Evolutionary conservation across 2,329 filamentous ascomycete genomes (phyloP), one percentile per base, ranked within the genome.

Genomic region (Neopestalotiopsis rosae): DNA sequence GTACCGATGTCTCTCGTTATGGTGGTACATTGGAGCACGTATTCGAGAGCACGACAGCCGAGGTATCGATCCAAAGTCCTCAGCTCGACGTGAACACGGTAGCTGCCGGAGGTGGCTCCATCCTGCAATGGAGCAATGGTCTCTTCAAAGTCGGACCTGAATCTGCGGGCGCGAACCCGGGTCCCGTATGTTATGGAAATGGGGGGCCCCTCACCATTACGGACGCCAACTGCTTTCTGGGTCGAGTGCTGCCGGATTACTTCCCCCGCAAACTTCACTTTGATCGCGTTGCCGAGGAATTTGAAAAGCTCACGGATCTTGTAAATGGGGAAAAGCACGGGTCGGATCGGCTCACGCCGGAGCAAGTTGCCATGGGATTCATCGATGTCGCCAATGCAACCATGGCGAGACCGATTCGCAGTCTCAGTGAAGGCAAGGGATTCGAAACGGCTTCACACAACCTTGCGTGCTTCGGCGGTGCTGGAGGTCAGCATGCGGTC

Each of bases 21-120:
- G 89, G 77, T 1, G 81, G 81, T 3, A 76, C 75, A 1, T 82
- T 80, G 52, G 81, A 83, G 40, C 80, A 82, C 61, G 76, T 82
- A 0, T 94, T 94, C 70, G 92, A 94, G 75, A 94, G 91, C 0
- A 94, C 91, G 0, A 94, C 91, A 0, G 92, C 92, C 0, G 92
- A 92, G 17, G 89, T 65, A 9, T 67, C 65, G 4, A 69, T 69
- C 94, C 2, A 91, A 90, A 2, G 93, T 94, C n/a, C 92, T 94
- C 72, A 91, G 90, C 2, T 69, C 2, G 91, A 94, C 73, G 93
- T 94, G 79, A 92, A 92, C 76, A 94, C 91, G 0, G 91, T 94
- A 2, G 83, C 83, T 7, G 84, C 84, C 20, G 83, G 83, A 3
- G 85, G 85, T 49, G 85, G 85, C 6, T 84, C 81, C 0, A 83